A percentile compares a stretch with the other conserved stretches of the same genome.
phyloP scores from a whole-genome alignment of 2,329 filamentous ascomycete species.

The Venturia effusa region DNA sequence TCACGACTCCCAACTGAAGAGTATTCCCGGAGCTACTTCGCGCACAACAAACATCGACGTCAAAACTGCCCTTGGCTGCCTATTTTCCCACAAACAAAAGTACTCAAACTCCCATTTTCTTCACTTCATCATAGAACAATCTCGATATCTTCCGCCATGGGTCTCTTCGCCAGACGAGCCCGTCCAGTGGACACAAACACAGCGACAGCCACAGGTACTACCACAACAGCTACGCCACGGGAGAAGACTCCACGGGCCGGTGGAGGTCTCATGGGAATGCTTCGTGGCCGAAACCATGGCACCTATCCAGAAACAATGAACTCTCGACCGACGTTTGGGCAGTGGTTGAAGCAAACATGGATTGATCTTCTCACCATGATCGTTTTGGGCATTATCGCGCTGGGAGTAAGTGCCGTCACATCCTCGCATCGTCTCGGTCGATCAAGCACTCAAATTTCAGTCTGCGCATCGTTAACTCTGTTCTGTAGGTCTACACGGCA shows the following conservation, averaged over 20 bases:
- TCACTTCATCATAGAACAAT: neutral
- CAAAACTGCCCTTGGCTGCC: neutral
- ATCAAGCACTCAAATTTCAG: neutral
- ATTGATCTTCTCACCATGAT: conserved; percentile 59
- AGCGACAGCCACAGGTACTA: conserved; percentile 2
- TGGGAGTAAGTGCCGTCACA: conserved; percentile 44
- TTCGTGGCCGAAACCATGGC: neutral
- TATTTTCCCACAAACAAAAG: neutral
- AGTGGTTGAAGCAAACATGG: conserved; percentile 59
- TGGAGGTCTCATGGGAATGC: neutral
- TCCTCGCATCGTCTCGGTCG: neutral
- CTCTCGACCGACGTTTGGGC: conserved; percentile 49
- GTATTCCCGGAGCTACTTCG: neutral
- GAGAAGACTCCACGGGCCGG: conserved; percentile 9
- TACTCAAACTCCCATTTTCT: neutral
- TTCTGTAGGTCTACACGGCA: conserved; percentile 47
- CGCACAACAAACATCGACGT: neutral
- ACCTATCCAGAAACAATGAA: conserved; percentile 30
- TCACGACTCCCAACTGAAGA: neutral
- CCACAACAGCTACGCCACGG: neutral
- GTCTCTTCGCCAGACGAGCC: conserved; percentile 5
- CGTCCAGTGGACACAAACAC: conserved; percentile 6
- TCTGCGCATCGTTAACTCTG: neutral
- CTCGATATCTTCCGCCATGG: neutral
- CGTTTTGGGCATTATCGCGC: conserved; percentile 52